phyloP scores from a whole-genome alignment of 73 alveolate species.

The Paramecium pentaurelia region DNA sequence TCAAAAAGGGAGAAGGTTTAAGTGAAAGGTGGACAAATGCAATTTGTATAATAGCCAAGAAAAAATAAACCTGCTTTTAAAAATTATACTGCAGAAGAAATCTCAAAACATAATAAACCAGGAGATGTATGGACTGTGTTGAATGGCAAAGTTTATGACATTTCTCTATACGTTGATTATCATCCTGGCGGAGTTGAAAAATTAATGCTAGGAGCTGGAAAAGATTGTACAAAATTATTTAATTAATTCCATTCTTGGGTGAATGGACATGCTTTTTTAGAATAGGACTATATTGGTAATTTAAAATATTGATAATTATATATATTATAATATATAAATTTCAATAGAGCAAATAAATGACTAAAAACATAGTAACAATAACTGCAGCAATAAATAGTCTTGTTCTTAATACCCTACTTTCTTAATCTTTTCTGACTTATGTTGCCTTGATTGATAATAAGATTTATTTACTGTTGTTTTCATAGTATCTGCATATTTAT shows the following conservation, averaged over 20 bases:
- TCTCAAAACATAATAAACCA: neutral
- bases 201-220: constrained; percentile 86
- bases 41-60: neutral
- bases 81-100: constrained; percentile 24
- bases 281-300: constrained; percentile 80
- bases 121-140: constrained; percentile 72
- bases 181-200: constrained; percentile 97
- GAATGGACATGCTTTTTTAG: constrained; percentile 74
- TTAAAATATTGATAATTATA: constrained; percentile 1
- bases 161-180: constrained; percentile 76
- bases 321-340: neutral
- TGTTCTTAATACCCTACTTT: constrained; percentile 7
- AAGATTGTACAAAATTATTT: constrained; percentile 89
- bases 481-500: neutral
- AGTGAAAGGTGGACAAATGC: constrained; percentile 15
- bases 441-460: neutral
- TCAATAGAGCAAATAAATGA: constrained; percentile 32
- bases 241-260: constrained; percentile 93
- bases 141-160: constrained; percentile 86
- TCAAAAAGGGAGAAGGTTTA: neutral
- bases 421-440: constrained; percentile 22
- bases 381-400: constrained; percentile 19
- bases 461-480: constrained; percentile 2
- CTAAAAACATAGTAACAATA: constrained; percentile 2
- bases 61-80: neutral